Conservation (phyloP, 2,329 filamentous ascomycete species). For the Trichophyton equinum region DNA sequence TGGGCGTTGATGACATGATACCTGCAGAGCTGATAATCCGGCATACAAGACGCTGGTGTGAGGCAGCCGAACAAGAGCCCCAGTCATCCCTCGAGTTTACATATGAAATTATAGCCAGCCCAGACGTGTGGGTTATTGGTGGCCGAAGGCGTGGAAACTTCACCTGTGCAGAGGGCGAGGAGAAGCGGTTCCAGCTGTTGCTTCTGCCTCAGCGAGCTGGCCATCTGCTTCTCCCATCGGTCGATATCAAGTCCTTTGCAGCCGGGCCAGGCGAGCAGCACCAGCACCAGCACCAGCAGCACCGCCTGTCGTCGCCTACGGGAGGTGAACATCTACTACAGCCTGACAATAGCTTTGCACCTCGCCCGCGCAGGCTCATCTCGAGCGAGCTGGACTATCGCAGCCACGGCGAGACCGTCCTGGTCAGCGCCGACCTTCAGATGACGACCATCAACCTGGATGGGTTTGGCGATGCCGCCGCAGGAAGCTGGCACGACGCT, state of each 20-base stretch:
- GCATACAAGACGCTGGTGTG: slow-evolving; percentile 45
- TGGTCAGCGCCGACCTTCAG: slow-evolving; percentile 58
- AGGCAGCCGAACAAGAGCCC: slow-evolving; percentile 20
- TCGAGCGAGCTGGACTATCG: slow-evolving; percentile 68
- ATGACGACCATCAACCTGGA: slow-evolving; percentile 63
- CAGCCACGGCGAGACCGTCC: slow-evolving; percentile 63
- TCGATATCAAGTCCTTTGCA: slow-evolving; percentile 61
- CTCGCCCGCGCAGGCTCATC: slow-evolving; percentile 26
- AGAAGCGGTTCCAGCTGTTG: slow-evolving; percentile 50
- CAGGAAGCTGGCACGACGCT: slow-evolving; percentile 19
- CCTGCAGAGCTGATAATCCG: slow-evolving; percentile 38
- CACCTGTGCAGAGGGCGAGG: slow-evolving; percentile 36
- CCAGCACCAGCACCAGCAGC: slow-evolving; percentile 4
- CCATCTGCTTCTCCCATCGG: slow-evolving; percentile 58
- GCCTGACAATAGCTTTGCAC: slow-evolving; percentile 8
- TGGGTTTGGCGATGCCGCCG: slow-evolving; percentile 42
- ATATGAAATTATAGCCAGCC: slow-evolving; percentile 64
- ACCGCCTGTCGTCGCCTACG: neutral
- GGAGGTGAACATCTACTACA: slow-evolving; percentile 2
- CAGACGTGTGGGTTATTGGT: slow-evolving; percentile 73
- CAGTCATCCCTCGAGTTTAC: slow-evolving; percentile 56
- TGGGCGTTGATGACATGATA: slow-evolving; percentile 33
- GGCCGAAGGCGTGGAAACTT: slow-evolving; percentile 72
- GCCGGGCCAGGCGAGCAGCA: slow-evolving; percentile 13
- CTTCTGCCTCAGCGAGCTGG: slow-evolving; percentile 72